Base-by-base conservation (phyloP, 352 stramenopile genomes). In the Halophytophthora batemanensis region DNA sequence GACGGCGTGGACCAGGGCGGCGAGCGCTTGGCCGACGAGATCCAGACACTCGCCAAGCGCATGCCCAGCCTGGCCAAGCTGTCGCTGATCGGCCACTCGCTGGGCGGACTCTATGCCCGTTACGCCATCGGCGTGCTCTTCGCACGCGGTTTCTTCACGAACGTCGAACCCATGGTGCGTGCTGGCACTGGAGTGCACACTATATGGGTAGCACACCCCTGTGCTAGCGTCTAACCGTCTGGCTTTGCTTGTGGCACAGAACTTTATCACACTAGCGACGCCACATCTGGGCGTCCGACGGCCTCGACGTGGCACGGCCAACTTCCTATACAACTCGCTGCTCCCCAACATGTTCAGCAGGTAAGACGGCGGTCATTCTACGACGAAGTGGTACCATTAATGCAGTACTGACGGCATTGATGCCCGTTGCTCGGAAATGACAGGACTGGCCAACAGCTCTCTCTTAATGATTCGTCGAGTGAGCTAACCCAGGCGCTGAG, bases 191-290 rank as follows among this genome's bases (percentile, higher is more conserved):
- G 34, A 17, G 15, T 45, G 35, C 14, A n/a, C n/a, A n/a, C n/a
- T n/a, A n/a, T n/a, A n/a, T n/a, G n/a, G n/a, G n/a, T n/a, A n/a
- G n/a, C n/a, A n/a, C n/a, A n/a, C n/a, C n/a, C n/a, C 43, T 19
- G 23, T 29, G n/a, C 6, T 8, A 8, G 1, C 8, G 23, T 45
- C 25, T 33, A 50, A 40, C 10, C 41, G 14, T 31, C 10, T 22
- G 10, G 45, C 17, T 18, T 34, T 22, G 6, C 17, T 50, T 35
- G 10, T 50, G 29, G 0, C 53, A 31, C 56, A 93, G 82, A 93
- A 91, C 56, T 89, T 93, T 36, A 76, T 93, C 42, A 85, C 82
- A 33, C 58, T 93, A 31, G 82, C 82, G 36, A 78, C 77, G 28
- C 82, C 82, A n/a, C 80, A 93, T 37, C 56, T 93, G 45, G 82